Percentiles rank a stretch among this genome's conserved stretches.
Evolutionary conservation across 768 basidiomycete genomes (phyloP).

Genomic region (Termitomyces sp.): DNA sequence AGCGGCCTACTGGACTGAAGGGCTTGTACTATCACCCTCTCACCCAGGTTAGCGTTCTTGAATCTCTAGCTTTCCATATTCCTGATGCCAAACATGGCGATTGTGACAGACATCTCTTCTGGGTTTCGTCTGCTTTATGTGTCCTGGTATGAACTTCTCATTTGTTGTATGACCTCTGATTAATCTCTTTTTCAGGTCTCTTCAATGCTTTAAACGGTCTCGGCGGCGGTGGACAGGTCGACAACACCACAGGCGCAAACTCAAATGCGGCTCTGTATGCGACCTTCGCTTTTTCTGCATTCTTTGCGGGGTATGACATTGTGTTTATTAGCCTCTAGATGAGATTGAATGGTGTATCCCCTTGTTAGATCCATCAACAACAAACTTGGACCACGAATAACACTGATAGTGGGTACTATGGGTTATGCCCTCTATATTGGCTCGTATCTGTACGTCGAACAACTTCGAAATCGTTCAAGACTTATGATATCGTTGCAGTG

Average conservation of each 20-base stretch:
- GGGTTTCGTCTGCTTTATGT: constrained; percentile 70
- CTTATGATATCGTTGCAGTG: constrained; percentile 32
- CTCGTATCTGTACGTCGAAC: constrained; percentile 58
- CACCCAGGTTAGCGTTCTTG: constrained; percentile 18
- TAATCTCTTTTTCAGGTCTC: constrained; percentile 43
- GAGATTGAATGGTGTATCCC: not conserved
- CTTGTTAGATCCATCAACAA: constrained; percentile 69
- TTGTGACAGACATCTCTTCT: constrained; percentile 44
- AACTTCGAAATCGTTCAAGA: not conserved
- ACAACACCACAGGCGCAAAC: constrained; percentile 63
- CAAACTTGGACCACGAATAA: constrained; percentile 66
- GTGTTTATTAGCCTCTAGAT: not conserved
- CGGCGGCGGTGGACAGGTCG: constrained; percentile 75
- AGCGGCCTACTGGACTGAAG: constrained; percentile 19
- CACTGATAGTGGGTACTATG: constrained; percentile 67
- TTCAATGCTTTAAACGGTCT: constrained; percentile 81
- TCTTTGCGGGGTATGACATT: constrained; percentile 29
- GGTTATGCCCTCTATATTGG: constrained; percentile 79
- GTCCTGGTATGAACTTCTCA: constrained; percentile 36
- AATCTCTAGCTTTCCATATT: not conserved
- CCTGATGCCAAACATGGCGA: not conserved
- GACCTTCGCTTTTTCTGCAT: constrained; percentile 41
- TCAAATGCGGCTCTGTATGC: constrained; percentile 66
- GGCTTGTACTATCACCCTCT: constrained; percentile 21
- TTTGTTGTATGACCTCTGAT: not conserved